Percentiles rank a stretch among this genome's conserved stretches.
phyloP scores from a whole-genome alignment of 2,329 filamentous ascomycete species.

The Drechslerella dactyloides region DNA sequence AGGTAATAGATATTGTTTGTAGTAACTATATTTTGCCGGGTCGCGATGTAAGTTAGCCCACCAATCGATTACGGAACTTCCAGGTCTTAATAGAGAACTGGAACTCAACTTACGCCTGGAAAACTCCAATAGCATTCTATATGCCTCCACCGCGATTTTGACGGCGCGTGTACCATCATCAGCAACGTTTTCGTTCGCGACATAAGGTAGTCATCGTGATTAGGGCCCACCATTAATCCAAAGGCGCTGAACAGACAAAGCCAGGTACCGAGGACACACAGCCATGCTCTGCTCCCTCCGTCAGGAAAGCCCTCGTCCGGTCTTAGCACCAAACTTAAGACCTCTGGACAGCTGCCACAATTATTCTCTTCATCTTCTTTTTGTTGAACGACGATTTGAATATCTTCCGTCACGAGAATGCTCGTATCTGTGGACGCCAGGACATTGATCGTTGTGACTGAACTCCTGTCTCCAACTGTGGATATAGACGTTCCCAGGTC shows the following conservation, averaged over 20 bases:
- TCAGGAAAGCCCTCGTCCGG: conserved; percentile 41
- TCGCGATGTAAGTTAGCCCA: background rate
- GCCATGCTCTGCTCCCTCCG: conserved; percentile 39
- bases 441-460: conserved; percentile 34
- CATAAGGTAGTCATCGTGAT: no score
- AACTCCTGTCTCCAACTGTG: conserved; percentile 25
- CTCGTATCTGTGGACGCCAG: conserved; percentile 29
- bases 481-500: conserved; percentile 1
- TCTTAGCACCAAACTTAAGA: conserved; percentile 1
- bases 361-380: conserved; percentile 19
- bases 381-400: conserved; percentile 12
- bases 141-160: background rate
- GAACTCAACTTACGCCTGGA: conserved; percentile 34
- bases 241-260: conserved; percentile 46
- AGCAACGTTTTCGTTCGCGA: no score
- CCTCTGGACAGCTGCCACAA: background rate
- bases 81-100: background rate
- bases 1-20: conserved; percentile 43
- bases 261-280: conserved; percentile 46
- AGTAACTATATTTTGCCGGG: conserved; percentile 20
- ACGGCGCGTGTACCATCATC: background rate
- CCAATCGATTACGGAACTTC: background rate
- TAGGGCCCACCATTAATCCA: conserved; percentile 37
- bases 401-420: conserved; percentile 34
- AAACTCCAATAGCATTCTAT: conserved; percentile 46